phyloP scores from a whole-genome alignment of 768 basidiomycete genomes.

The Phaffia tasmanica region DNA sequence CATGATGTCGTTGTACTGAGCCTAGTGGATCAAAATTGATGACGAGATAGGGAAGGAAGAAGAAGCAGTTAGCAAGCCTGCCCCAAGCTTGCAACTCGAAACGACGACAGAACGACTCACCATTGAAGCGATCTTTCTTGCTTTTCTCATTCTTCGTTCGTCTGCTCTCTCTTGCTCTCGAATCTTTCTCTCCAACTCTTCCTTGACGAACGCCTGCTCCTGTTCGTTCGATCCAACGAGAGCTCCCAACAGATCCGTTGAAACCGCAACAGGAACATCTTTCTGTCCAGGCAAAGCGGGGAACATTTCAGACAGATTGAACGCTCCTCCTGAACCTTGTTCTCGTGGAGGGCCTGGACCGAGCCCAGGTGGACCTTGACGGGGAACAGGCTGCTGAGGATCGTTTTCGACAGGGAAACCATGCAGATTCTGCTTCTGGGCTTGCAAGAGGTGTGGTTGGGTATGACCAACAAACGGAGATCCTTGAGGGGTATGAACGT shows the following conservation, averaged over 20 bases:
- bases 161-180: conserved; percentile 31
- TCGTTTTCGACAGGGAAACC: conserved; percentile 2
- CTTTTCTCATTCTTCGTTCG: conserved; percentile 29
- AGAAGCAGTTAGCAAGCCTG: not conserved
- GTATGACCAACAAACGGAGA: too few species aligned
- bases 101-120: conserved; percentile 27
- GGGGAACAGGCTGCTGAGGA: not conserved
- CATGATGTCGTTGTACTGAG: conserved; percentile 39
- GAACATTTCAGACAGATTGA: conserved; percentile 27
- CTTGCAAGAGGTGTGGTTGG: too few species aligned
- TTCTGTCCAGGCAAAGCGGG: conserved; percentile 23
- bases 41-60: not conserved
- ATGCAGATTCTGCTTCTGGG: conserved; percentile 4
- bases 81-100: not conserved
- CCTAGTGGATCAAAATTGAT: conserved; percentile 26
- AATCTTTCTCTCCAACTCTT: conserved; percentile 30
- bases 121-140: conserved; percentile 35
- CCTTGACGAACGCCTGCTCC: conserved; percentile 21
- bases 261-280: conserved; percentile 3
- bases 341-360: conserved; percentile 2
- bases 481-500: too few species aligned
- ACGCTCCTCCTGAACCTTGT: not conserved
- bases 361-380: not conserved
- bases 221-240: conserved; percentile 24
- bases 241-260: conserved; percentile 24